Base-by-base conservation (phyloP, 495 filamentous ascomycete genomes). In the Ramalina peruviana region DNA sequence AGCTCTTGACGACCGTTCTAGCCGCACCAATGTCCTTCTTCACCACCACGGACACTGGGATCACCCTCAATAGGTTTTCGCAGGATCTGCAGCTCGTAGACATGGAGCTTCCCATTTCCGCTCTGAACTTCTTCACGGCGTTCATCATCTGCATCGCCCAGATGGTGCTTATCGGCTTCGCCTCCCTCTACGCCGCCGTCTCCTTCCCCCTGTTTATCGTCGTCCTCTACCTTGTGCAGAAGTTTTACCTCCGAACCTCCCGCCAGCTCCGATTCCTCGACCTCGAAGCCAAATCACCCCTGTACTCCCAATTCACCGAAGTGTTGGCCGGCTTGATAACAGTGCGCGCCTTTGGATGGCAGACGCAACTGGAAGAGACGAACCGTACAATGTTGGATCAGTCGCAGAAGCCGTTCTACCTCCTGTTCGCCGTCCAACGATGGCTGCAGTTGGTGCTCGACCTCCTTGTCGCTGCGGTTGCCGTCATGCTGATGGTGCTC, bases 231-330 rank as follows among this genome's bases (percentile, higher is more conserved):
- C 26, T 72, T 15, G 67, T 83, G 5, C 76, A 82, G 53, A 76
- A 73, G 47, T 62, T 74, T 36, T 85, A 85, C 51, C 67, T 85
- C 4, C 69, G 74, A 11, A 83, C 80, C 1, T 82, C 79, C 2
- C 72, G 79, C 3, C 80, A 82, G 54, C 60, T 84, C 5, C 76
- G 80, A 33, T 66, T 79, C 40, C 62, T 84, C 19, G 80, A 83
- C 27, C 65, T 82, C 7, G 79, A 82, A 60, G 68, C 74, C 13
- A 77, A 79, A 57, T 69, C 78, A 4, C 75, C 78, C 3, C 62
- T 82, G 1, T 80, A 73, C 49, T 72, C 76, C 0, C 71, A 74
- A 40, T 80, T 82, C 44, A 64, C 74, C 19, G 80, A 84, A 43
- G 68, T 65, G 11, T 54, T 73, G 13, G 61, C 67, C 38, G 72